Conservation (phyloP, 73 alveolate species). For the Tetrahymena borealis region DNA sequence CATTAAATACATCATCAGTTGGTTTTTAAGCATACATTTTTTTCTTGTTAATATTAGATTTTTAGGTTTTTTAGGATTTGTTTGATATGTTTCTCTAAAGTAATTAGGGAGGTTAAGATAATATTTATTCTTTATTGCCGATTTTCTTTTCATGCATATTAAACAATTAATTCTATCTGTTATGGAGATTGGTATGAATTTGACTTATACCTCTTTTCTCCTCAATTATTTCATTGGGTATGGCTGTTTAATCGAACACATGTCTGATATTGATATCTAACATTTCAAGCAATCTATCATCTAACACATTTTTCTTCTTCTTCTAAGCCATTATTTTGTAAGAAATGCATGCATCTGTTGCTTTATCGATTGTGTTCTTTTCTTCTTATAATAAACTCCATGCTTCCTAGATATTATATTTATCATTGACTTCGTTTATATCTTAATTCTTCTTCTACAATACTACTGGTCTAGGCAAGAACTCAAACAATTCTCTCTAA, state of each 20-base stretch:
- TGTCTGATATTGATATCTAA: neutral
- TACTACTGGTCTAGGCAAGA: neutral
- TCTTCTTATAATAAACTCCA: neutral
- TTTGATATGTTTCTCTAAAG: neutral
- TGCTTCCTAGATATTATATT: neutral
- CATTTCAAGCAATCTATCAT: neutral
- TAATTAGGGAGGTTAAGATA: neutral
- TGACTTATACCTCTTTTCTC: neutral
- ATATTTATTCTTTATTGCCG: neutral
- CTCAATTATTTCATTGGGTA: neutral
- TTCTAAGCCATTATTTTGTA: neutral
- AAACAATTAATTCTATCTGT: neutral
- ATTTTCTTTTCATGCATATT: neutral
- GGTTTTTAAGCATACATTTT: neutral
- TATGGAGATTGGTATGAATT: neutral
- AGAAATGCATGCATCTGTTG: neutral
- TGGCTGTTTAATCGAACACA: neutral
- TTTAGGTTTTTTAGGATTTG: neutral
- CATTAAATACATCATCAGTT: neutral
- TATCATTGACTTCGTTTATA: neutral
- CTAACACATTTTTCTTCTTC: neutral
- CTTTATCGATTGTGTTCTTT: neutral
- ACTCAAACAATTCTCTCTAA: neutral
- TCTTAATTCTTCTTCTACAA: neutral
- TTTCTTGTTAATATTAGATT: neutral